Conservation (phyloP, 352 stramenopile genomes). For the Pythium sukuiense region DNA sequence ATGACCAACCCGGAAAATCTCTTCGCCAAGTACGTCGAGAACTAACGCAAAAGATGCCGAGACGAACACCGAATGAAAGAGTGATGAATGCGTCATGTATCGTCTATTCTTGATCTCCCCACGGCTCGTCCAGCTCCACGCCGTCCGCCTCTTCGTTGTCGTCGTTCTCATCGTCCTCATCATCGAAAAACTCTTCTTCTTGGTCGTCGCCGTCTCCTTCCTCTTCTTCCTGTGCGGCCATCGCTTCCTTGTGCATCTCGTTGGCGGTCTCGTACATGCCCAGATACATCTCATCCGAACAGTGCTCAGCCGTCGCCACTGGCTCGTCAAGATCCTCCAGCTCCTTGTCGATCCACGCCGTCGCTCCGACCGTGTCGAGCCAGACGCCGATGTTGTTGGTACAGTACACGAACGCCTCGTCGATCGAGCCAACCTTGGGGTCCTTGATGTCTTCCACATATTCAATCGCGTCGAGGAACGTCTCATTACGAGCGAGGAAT, state of each 20-base stretch:
- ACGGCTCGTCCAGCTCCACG: slow-evolving; percentile 46
- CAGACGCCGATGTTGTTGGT: slow-evolving; percentile 82
- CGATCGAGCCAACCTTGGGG: slow-evolving; percentile 66
- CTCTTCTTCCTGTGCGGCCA: slow-evolving; percentile 38
- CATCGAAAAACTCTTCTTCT: slow-evolving; percentile 4
- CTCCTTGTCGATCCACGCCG: slow-evolving; percentile 85
- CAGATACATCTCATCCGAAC: slow-evolving; percentile 79
- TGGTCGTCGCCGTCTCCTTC: slow-evolving; percentile 30
- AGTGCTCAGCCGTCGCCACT: slow-evolving; percentile 52
- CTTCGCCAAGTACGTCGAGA: slow-evolving; percentile 97
- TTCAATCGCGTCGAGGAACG: slow-evolving; percentile 79
- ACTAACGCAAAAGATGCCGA: slow-evolving; percentile 31
- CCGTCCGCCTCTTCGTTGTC: slow-evolving; percentile 37
- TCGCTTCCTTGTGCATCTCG: slow-evolving; percentile 82
- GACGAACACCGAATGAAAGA: not conserved
- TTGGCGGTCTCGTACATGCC: slow-evolving; percentile 87
- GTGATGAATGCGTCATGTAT: not conserved
- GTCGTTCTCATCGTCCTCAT: slow-evolving; percentile 26
- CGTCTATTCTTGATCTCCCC: slow-evolving; percentile 23
- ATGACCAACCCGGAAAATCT: slow-evolving; percentile 97
- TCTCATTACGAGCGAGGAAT: slow-evolving; percentile 75
- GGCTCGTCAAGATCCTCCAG: slow-evolving; percentile 49
- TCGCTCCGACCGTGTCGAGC: slow-evolving; percentile 79
- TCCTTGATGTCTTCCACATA: slow-evolving; percentile 84
- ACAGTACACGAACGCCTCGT: slow-evolving; percentile 83